Evolutionary conservation across 148 eudicot genomes (phyloP).

Genomic region (Chenopodium berlandieri): DNA sequence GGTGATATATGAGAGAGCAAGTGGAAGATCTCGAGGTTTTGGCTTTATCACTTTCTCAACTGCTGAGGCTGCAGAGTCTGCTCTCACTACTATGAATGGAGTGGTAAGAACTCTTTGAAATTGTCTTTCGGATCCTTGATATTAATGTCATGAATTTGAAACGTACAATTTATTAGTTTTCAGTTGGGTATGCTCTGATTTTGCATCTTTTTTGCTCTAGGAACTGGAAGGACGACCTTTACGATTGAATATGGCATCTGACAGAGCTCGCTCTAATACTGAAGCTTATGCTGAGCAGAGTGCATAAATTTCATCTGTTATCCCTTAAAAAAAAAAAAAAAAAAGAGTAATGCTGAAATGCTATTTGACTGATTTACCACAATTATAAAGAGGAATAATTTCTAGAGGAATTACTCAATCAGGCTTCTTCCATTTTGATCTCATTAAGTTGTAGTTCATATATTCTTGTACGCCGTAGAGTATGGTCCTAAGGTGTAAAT

Average conservation of each 20-base stretch:
- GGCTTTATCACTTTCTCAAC: slow-evolving; percentile 79
- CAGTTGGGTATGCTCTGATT: not conserved
- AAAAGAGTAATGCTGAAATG: not conserved
- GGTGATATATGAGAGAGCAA: slow-evolving; percentile 69
- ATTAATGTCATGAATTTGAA: not conserved
- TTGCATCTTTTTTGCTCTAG: slow-evolving; percentile 29
- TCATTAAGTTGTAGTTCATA: not conserved
- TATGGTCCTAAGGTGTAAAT: not conserved
- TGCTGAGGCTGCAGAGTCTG: slow-evolving; percentile 61
- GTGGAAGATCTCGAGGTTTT: slow-evolving; percentile 82
- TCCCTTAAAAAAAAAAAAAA: slow-evolving; percentile 9
- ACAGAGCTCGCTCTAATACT: slow-evolving; percentile 36
- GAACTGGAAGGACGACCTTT: slow-evolving; percentile 78
- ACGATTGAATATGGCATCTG: slow-evolving; percentile 58
- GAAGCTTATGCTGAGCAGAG: slow-evolving; percentile 31
- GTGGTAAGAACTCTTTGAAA: slow-evolving; percentile 43
- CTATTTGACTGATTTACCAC: not conserved
- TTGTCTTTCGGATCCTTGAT: not conserved
- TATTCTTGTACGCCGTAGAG: not conserved
- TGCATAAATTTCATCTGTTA: slow-evolving; percentile 35
- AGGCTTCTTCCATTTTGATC: not conserved
- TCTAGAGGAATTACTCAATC: not conserved
- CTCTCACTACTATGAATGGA: slow-evolving; percentile 70
- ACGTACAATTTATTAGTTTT: not conserved
- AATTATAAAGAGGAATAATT: not conserved